These are phyloP conservation scores for Pleurotus citrinopileatus DNA, from an alignment of 768 basidiomycete species.

Conservation along the genomic window DNA sequence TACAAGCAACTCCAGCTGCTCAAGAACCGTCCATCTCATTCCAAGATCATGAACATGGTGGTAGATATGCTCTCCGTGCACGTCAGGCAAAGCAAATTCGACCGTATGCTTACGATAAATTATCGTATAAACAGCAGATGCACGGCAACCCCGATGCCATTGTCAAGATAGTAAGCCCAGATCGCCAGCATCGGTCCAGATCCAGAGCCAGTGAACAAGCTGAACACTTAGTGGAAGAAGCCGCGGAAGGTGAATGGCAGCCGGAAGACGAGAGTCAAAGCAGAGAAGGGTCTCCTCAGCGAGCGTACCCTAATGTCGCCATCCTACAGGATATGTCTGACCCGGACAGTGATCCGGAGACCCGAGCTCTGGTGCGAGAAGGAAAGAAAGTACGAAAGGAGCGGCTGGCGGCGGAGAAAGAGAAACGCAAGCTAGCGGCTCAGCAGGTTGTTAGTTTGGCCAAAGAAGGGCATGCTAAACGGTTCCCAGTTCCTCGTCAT, in stretches of 20 bases:
- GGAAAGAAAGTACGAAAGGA: conserved; percentile 25
- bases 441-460: conserved; percentile 12
- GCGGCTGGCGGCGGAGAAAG: neutral
- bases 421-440: conserved; percentile 13
- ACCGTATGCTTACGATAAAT: conserved; percentile 59
- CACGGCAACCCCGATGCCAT: conserved; percentile 64
- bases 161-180: conserved; percentile 44
- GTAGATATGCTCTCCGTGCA: conserved; percentile 51
- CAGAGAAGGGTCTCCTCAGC: neutral
- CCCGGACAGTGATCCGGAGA: conserved; percentile 31
- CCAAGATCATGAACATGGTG: neutral
- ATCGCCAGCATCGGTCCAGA: conserved; percentile 14
- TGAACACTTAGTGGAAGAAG: conserved; percentile 21
- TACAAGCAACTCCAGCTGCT: neutral
- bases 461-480: conserved; percentile 17
- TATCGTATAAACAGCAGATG: conserved; percentile 49
- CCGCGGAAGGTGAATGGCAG: conserved; percentile 21
- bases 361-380: conserved; percentile 29
- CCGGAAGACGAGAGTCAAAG: conserved; percentile 13
- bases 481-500: conserved; percentile 25
- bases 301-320: conserved; percentile 25
- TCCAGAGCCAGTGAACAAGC: conserved; percentile 23
- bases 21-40: neutral
- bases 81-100: conserved; percentile 55
- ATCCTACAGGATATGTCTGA: conserved; percentile 38